Evolutionary conservation across 768 basidiomycete species (phyloP), one percentile per base, ranked within the genome.

Genomic region (Ephemerocybe angulata): DNA sequence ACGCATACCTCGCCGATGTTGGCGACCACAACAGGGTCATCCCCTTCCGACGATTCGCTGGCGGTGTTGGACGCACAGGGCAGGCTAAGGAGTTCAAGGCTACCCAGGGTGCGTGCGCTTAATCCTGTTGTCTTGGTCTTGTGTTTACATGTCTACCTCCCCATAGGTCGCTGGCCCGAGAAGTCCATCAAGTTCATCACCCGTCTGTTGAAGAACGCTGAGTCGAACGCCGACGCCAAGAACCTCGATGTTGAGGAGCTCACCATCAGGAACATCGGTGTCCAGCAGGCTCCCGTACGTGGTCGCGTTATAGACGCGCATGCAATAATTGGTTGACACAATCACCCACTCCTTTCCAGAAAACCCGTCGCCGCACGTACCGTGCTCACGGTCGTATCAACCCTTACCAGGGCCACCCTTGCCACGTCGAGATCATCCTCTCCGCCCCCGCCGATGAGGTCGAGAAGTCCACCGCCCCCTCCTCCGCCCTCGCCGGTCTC

Each of bases 291-390:
- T 63, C 97, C 97, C 59, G 90, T 93, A 79, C 57, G 90, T 84
- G 41, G 47, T 35, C 41, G 12, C 24, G 31, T 17, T 22, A 42
- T 30, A 22, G 22, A 28, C 17, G 24, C 13, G 38, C 4, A 17
- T 17, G 8, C 42, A 48, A 7, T 44, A 44, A 13, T 30, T 35
- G 28, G 4, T 44, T 54, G 50, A 48, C 59, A 62, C 12, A 54
- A 42, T 29, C 54, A 35, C 21, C n/a, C 7, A n/a, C n/a, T 24
- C 17, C 31, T 15, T 21, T 33, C 7, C n/a, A 93, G 90, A 97
- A 97, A 90, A 95, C 92, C 71, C 94, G 94, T 74, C 93, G 97
- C 70, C 93, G 97, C 70, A 99, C 97, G 61, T 98, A 97, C 85
- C 93, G 97, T 75, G 92, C 91, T 42, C 93, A 95, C 66, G 93